A percentile compares a stretch with the other conserved stretches of the same genome.
These are phyloP conservation scores for Rachicladosporium sp. DNA, from an alignment of 2,329 filamentous ascomycete species.

Conservation along the genomic window DNA sequence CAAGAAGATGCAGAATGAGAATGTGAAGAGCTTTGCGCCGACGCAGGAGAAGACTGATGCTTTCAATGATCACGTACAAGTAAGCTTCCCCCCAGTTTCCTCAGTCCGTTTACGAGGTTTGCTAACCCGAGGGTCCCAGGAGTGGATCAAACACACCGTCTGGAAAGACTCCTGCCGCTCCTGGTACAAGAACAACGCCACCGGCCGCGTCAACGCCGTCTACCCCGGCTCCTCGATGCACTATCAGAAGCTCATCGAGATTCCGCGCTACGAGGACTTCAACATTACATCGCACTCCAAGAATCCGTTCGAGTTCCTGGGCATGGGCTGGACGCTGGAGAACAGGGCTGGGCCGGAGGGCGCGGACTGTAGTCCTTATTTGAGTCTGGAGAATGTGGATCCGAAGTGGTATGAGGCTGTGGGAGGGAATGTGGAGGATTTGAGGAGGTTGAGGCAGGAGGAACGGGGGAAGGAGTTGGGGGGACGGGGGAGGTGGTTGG, in stretches of 20 bases:
- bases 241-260: conserved; percentile 30
- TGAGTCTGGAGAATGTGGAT: conserved; percentile 30
- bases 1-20: conserved; percentile 35
- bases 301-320: conserved; percentile 31
- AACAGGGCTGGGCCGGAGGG: conserved; percentile 13
- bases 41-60: conserved; percentile 28
- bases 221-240: conserved; percentile 41
- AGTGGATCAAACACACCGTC: conserved; percentile 38
- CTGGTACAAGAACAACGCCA: conserved; percentile 38
- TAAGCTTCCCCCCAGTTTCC: conserved; percentile 1
- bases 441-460: conserved; percentile 8
- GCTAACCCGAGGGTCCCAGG: conserved; percentile 16
- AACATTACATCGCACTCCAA: conserved; percentile 28
- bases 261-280: conserved; percentile 33
- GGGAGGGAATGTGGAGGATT: conserved; percentile 13
- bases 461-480: not conserved
- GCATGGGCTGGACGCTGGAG: conserved; percentile 29
- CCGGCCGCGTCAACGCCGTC: conserved; percentile 35
- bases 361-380: conserved; percentile 27
- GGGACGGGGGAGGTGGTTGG: conserved; percentile 1
- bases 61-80: conserved; percentile 31
- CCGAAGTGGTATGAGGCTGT: conserved; percentile 26
- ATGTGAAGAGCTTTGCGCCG: conserved; percentile 30
- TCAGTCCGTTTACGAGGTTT: too few relatives aligned
- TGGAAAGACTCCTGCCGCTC: conserved; percentile 35